phyloP scores from a whole-genome alignment of 257 asterid genomes.

The Plectranthus barbatus region DNA sequence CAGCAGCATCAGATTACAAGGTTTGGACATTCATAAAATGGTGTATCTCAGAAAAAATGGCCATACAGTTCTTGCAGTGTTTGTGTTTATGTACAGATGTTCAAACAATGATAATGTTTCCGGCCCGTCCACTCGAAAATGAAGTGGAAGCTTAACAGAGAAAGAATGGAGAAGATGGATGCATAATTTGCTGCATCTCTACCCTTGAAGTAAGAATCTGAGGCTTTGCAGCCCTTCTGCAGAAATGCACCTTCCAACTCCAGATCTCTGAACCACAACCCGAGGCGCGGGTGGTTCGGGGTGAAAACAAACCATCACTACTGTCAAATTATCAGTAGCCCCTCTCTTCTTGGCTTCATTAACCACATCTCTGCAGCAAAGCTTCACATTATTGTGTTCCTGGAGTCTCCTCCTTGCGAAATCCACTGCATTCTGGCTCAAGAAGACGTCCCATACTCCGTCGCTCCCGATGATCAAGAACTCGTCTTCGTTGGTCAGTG shows the following conservation, averaged over 20 bases:
- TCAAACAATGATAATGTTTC: too few relatives aligned
- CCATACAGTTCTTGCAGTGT: conserved; percentile 1
- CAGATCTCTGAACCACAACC: conserved; percentile 31
- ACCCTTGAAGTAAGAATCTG: conserved; percentile 53
- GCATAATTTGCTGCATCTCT: conserved; percentile 6
- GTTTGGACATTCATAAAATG: too few relatives aligned
- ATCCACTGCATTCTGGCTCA: conserved; percentile 84
- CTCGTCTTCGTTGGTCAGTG: conserved; percentile 74
- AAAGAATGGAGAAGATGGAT: neutral
- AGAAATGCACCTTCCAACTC: conserved; percentile 70
- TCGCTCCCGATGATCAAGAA: conserved; percentile 83
- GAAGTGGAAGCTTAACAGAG: conserved; percentile 20
- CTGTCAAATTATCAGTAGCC: conserved; percentile 67
- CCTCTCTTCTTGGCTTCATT: conserved; percentile 77
- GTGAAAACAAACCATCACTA: conserved; percentile 73
- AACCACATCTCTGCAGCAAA: conserved; percentile 73
- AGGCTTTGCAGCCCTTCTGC: conserved; percentile 73
- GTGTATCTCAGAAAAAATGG: conserved; percentile 3
- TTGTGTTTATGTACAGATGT: conserved; percentile 14
- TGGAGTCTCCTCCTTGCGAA: conserved; percentile 70
- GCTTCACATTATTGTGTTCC: conserved; percentile 65
- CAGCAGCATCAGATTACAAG: too few relatives aligned
- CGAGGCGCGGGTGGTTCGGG: conserved; percentile 63
- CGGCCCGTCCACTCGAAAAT: conserved; percentile 14
- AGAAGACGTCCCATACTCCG: conserved; percentile 82